Evolutionary conservation across 2,329 filamentous ascomycete genomes (phyloP), one percentile per base, ranked within the genome.

Genomic region (Penicillium sp.): DNA sequence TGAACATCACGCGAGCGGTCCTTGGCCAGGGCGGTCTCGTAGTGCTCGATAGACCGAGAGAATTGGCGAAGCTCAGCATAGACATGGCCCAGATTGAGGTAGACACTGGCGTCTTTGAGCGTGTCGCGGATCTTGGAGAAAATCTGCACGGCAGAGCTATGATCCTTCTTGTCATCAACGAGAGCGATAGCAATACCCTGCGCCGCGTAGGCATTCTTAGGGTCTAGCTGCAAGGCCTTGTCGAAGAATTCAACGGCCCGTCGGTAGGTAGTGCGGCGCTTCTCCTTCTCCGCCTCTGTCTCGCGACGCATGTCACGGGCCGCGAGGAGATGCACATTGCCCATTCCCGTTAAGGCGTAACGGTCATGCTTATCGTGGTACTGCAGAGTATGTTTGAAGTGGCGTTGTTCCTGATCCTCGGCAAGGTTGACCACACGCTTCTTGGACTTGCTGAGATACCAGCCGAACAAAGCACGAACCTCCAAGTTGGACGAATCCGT

Each of bases 161-260:
- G 86, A 65, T 97, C 91, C 72, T 94, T 96, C 76, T 88, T 94
- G 70, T 97, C 93, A 70, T 99, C 94, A 0, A 94, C 86, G 26
- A 99, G 79, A 8, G 93, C 92, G 67, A 99, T 97, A 13, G 90
- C 94, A 59, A 99, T 85, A 55, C 95, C 94, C 69, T 99, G 94
- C 2, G 94, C 94, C 7, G 95, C 95, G 70, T 95, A 96, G 0
- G 94, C 93, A 63, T 97, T 99, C 75, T 88, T 91, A 0, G 91
- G 86, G 66, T 99, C 94, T n/a, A 99, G 78, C 58, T 95, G 90
- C 21, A 99, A 78, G 4, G 93, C 93, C 75, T 99, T 99, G 70
- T 97, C 94, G 64, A 96, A 99, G 74, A 99, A 99, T 69, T 99
- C 95, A 10, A 97, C 92, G 0, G 94, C 92, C 61, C 93, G 91